Conservation (phyloP, 192 early-diverging fungal species). For the Gaertneriomyces semiglobifer region DNA sequence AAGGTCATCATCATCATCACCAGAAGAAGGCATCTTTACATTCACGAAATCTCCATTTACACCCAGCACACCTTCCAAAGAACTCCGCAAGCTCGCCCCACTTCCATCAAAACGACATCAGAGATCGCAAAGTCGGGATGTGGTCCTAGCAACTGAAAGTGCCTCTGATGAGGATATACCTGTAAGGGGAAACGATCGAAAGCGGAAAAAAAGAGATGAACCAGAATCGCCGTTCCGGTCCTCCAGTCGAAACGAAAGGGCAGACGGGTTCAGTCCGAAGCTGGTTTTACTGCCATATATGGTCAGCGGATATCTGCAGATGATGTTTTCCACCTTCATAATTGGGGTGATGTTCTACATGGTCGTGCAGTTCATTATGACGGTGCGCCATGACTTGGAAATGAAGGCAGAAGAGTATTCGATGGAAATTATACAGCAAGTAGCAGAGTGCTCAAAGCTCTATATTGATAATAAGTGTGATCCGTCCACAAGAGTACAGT, state of each 20-base stretch:
- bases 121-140: too few species aligned
- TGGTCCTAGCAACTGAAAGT: not conserved
- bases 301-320: slow-evolving; percentile 64
- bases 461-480: slow-evolving; percentile 62
- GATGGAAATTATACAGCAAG: slow-evolving; percentile 57
- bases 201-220: slow-evolving; percentile 17
- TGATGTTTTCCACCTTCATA: slow-evolving; percentile 65
- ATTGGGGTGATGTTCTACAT: slow-evolving; percentile 56
- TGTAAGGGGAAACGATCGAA: slow-evolving; percentile 9
- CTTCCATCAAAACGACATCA: too few species aligned
- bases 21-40: too few species aligned
- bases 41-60: too few species aligned
- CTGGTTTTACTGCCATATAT: slow-evolving; percentile 38
- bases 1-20: too few species aligned
- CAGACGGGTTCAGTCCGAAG: not conserved
- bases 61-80: too few species aligned
- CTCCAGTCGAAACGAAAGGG: not conserved
- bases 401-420: slow-evolving; percentile 65
- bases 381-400: slow-evolving; percentile 70
- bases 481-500: slow-evolving; percentile 54
- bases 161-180: slow-evolving; percentile 20
- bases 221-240: not conserved
- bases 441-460: slow-evolving; percentile 56
- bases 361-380: slow-evolving; percentile 64
- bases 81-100: too few species aligned